phyloP scores from a whole-genome alignment of 176 grass and related monocot genomes.

The Alloteropsis semialata region DNA sequence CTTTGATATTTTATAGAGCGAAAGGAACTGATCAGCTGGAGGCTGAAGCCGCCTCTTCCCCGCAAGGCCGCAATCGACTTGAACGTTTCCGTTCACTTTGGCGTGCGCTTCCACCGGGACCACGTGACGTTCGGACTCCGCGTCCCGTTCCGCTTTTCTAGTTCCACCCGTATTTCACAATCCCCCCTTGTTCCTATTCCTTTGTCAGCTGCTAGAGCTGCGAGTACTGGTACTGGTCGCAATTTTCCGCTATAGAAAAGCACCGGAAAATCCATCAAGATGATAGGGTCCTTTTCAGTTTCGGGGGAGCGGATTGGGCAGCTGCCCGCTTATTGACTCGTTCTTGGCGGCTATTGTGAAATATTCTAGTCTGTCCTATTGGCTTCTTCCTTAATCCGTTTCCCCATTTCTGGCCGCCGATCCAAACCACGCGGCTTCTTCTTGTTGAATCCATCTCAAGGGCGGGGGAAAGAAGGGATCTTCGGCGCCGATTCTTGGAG shows the following conservation, averaged over 20 bases:
- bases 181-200: not conserved
- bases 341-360: constrained; percentile 26
- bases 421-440: not conserved
- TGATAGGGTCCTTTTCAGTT: not conserved
- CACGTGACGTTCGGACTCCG: constrained; percentile 10
- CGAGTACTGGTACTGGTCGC: not conserved
- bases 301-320: not conserved
- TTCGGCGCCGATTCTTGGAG: not conserved
- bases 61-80: not conserved
- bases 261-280: not conserved
- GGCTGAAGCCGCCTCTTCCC: not conserved
- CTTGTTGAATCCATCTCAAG: not conserved
- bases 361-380: not conserved
- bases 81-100: constrained; percentile 21
- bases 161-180: constrained; percentile 4
- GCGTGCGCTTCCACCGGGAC: not conserved
- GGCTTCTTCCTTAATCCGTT: constrained; percentile 20
- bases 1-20: not conserved
- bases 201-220: not conserved
- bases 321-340: constrained; percentile 11
- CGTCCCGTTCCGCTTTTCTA: constrained; percentile 11
- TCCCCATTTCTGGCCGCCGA: not conserved
- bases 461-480: not conserved
- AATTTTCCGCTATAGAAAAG: not conserved
- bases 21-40: not conserved